Evolutionary conservation across 2,329 filamentous ascomycete species (phyloP).

Genomic region (Domatiomyces globalis): DNA sequence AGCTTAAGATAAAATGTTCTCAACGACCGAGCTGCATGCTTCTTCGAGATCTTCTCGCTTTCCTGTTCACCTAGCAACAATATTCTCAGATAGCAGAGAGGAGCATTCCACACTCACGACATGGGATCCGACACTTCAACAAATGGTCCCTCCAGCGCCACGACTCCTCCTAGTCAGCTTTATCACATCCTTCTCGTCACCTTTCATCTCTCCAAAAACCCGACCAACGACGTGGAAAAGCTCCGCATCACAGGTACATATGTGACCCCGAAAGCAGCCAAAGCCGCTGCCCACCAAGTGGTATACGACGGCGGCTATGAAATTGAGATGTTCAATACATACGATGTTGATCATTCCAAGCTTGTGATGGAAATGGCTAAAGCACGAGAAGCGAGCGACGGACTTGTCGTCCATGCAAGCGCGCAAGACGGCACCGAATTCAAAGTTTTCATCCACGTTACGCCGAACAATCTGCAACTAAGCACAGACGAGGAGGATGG

Average conservation of each 20-base stretch:
- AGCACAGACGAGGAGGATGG: constrained; percentile 13
- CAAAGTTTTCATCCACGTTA: constrained; percentile 18
- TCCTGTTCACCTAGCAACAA: background rate
- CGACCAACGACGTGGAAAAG: constrained; percentile 18
- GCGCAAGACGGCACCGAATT: constrained; percentile 19
- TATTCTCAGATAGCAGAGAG: background rate
- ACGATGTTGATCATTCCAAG: constrained; percentile 11
- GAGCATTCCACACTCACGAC: background rate
- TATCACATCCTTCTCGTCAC: constrained; percentile 20
- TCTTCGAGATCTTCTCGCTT: too few species aligned
- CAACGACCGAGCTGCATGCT: too few species aligned
- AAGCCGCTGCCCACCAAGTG: constrained; percentile 18
- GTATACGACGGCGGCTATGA: constrained; percentile 22
- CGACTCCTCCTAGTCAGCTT: constrained; percentile 3
- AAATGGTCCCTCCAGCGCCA: background rate
- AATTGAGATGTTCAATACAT: constrained; percentile 19
- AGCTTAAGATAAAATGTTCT: background rate
- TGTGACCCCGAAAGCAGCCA: constrained; percentile 16
- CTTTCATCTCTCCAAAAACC: constrained; percentile 17
- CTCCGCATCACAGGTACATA: constrained; percentile 20
- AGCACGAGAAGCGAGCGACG: constrained; percentile 11
- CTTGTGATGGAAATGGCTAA: constrained; percentile 10
- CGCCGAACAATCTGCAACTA: constrained; percentile 13
- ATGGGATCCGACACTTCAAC: background rate
- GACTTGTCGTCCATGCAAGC: constrained; percentile 18